Evolutionary conservation across 768 basidiomycete species (phyloP), one percentile per base, ranked within the genome.

Genomic region (Tulasnella sp.): DNA sequence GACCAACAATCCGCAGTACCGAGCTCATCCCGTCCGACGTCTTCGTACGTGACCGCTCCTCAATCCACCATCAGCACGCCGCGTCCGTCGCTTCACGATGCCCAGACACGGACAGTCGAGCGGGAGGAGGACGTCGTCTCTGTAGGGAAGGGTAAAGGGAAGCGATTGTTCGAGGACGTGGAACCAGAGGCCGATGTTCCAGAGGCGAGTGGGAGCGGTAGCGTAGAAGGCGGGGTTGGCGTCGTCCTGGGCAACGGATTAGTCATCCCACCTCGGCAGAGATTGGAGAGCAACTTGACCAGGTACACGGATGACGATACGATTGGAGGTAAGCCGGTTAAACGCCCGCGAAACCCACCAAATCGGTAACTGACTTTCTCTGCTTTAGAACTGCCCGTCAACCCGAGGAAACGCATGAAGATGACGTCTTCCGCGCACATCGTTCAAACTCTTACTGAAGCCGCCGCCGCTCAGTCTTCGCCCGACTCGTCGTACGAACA

Each of bases 341-440:
- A n/a, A n/a, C n/a, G n/a, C n/a, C n/a, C n/a, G n/a, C n/a, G n/a
- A n/a, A n/a, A n/a, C n/a, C n/a, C n/a, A n/a, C n/a, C n/a, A n/a
- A n/a, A n/a, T n/a, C n/a, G n/a, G n/a, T 58, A 31, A 58, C 29
- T 22, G 12, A 14, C 11, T 74, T 31, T 67, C 39, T 64, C 38
- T n/a, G n/a, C 45, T n/a, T 37, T 38, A 76, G 75, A 76, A 25
- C 42, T 76, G 9, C 75, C 75, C 25, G 58, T 40, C 2, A 75
- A 67, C 36, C 75, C 75, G 22, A 67, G 75, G 22, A 76, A 76
- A 64, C 37, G 67, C 37, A 17, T 76, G 15, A 76, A 76, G 75
- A 22, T 76, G 19, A 3, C 75, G 14, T 37, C 75, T 5, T 68
- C 64, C 12, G 67, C 75, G 22, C 38, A 38, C 22, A 37, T 67